Evolutionary conservation across 2,329 filamentous ascomycete species (phyloP).

Genomic region (Hypoxylon sp.): DNA sequence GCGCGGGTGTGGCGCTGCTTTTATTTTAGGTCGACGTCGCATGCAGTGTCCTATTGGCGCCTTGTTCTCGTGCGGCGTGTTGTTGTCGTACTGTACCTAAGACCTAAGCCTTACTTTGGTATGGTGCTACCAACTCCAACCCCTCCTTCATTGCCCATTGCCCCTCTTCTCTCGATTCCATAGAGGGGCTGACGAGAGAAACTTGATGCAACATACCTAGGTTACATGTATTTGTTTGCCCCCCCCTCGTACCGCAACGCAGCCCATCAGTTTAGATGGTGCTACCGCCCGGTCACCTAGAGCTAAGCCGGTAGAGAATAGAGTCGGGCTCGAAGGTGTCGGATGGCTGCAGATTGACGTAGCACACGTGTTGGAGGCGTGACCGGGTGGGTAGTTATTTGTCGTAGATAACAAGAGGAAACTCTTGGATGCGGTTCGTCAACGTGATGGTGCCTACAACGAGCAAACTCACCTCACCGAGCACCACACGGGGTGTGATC

Average conservation of each 20-base stretch:
- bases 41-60: conserved; percentile 23
- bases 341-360: conserved; percentile 33
- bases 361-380: conserved; percentile 15
- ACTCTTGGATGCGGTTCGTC: conserved; percentile 13
- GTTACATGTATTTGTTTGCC: conserved; percentile 2
- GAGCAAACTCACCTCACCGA: conserved; percentile 9
- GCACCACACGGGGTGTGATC: conserved; percentile 6
- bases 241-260: not conserved
- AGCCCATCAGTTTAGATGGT: not conserved
- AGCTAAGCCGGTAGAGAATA: not conserved
- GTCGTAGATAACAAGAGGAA: conserved; percentile 1
- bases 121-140: conserved; percentile 8
- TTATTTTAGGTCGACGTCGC: conserved; percentile 13
- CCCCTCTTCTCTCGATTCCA: conserved; percentile 2
- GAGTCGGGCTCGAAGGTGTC: conserved; percentile 15
- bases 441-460: conserved; percentile 22
- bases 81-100: conserved; percentile 23
- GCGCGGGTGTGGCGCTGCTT: conserved; percentile 28
- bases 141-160: conserved; percentile 7
- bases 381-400: conserved; percentile 2
- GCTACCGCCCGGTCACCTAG: not conserved
- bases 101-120: conserved; percentile 1
- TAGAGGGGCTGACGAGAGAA: conserved; percentile 15
- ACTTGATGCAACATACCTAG: not conserved
- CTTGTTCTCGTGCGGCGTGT: conserved; percentile 3